phyloP scores from a whole-genome alignment of 305 asterid genomes.

The Fraxinus angustifolia region DNA sequence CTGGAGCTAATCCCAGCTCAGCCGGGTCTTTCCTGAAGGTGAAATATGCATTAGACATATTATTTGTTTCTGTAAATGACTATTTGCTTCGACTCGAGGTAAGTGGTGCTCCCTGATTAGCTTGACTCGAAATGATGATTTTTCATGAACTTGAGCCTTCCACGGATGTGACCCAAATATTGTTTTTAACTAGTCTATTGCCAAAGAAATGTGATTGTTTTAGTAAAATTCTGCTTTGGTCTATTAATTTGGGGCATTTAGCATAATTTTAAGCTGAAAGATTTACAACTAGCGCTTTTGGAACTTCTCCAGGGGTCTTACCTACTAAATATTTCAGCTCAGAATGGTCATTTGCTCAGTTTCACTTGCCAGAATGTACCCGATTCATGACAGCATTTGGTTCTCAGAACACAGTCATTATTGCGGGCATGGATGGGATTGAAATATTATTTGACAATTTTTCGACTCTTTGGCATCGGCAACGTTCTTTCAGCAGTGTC shows the following conservation, averaged over 20 bases:
- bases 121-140: background rate
- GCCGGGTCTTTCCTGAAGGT: constrained; percentile 93
- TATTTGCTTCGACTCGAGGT: constrained; percentile 1
- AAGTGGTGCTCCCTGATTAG: background rate
- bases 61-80: constrained; percentile 16
- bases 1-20: constrained; percentile 80
- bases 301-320: constrained; percentile 58
- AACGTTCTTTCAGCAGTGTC: background rate
- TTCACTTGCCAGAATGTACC: constrained; percentile 46
- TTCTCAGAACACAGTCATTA: constrained; percentile 59
- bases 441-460: background rate
- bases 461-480: background rate
- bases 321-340: constrained; percentile 85
- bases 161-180: background rate
- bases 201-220: background rate
- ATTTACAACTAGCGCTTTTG: background rate
- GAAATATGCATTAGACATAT: constrained; percentile 11
- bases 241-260: constrained; percentile 9
- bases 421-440: constrained; percentile 73
- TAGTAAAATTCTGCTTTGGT: background rate
- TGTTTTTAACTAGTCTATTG: background rate
- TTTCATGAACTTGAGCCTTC: background rate
- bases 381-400: constrained; percentile 74
- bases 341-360: constrained; percentile 96
- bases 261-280: background rate